Conservation (phyloP, 352 stramenopile species). For the Pythium pyrilobum region DNA sequence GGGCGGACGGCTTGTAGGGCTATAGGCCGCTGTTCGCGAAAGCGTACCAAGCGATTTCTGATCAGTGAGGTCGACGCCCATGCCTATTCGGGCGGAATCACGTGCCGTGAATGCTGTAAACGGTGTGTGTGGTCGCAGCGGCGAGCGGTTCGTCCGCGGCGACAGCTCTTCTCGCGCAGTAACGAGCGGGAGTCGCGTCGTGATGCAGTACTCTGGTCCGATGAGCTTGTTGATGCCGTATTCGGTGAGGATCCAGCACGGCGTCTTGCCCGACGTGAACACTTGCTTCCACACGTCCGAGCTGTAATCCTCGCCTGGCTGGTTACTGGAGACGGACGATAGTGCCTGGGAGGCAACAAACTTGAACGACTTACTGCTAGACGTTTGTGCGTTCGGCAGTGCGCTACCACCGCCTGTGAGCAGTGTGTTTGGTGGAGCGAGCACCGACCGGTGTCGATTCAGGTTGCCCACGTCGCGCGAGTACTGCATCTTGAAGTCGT, state of each 20-base stretch:
- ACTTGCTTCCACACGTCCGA: conserved; percentile 38
- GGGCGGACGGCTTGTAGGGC: conserved; percentile 21
- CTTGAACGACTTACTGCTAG: conserved; percentile 22
- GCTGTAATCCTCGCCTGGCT: conserved; percentile 14
- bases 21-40: conserved; percentile 33
- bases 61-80: conserved; percentile 39
- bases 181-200: conserved; percentile 37
- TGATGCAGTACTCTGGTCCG: conserved; percentile 56
- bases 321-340: conserved; percentile 2
- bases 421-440: conserved; percentile 37
- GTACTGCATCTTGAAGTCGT: conserved; percentile 73
- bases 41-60: conserved; percentile 43
- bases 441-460: conserved; percentile 55
- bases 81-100: conserved; percentile 39
- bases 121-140: conserved; percentile 33
- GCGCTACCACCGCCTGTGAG: conserved; percentile 12
- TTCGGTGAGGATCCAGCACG: conserved; percentile 66
- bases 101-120: conserved; percentile 33
- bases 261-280: conserved; percentile 45
- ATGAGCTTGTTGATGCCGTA: conserved; percentile 53
- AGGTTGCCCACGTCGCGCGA: conserved; percentile 65
- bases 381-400: background rate
- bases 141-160: conserved; percentile 14
- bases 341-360: conserved; percentile 20
- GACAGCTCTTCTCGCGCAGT: conserved; percentile 13